Conservation (phyloP, 108 stramenopile genomes). For the Mediolabrus comicus region DNA sequence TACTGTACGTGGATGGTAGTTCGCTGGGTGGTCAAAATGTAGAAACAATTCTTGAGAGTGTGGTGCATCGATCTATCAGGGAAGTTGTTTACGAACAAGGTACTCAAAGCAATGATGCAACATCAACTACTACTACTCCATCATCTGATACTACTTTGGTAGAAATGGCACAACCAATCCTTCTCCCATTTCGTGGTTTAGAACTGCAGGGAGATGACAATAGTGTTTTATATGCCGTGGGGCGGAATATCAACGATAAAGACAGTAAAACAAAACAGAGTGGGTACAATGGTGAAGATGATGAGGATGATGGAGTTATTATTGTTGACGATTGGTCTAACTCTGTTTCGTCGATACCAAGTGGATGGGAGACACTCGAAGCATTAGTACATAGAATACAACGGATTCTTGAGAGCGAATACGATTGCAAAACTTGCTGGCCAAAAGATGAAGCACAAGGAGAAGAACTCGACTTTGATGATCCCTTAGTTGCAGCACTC, state of each 20-base stretch:
- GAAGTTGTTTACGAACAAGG: constrained; percentile 33
- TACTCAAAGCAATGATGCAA: background rate
- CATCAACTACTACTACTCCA: background rate
- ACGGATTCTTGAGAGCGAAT: constrained; percentile 41
- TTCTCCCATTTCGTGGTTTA: constrained; percentile 66
- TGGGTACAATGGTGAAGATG: constrained; percentile 11
- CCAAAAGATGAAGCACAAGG: constrained; percentile 59
- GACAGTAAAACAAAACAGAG: background rate
- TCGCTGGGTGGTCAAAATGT: constrained; percentile 8
- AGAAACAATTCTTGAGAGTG: constrained; percentile 29
- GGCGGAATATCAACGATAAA: constrained; percentile 35
- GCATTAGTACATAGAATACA: constrained; percentile 52
- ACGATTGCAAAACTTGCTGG: constrained; percentile 52
- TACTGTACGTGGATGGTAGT: constrained; percentile 58
- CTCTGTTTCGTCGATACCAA: background rate
- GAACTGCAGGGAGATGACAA: constrained; percentile 79
- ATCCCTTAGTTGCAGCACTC: constrained; percentile 5
- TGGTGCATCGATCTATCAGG: constrained; percentile 50
- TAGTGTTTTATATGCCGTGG: constrained; percentile 56
- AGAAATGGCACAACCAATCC: constrained; percentile 51
- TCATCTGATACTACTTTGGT: constrained; percentile 3
- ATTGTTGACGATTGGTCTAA: constrained; percentile 31
- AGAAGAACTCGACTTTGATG: constrained; percentile 22
- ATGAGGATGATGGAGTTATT: constrained; percentile 29
- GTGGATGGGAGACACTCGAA: constrained; percentile 32